phyloP scores from a whole-genome alignment of 176 grass and related monocot species.

The Rhipidocladum racemiflorum region DNA sequence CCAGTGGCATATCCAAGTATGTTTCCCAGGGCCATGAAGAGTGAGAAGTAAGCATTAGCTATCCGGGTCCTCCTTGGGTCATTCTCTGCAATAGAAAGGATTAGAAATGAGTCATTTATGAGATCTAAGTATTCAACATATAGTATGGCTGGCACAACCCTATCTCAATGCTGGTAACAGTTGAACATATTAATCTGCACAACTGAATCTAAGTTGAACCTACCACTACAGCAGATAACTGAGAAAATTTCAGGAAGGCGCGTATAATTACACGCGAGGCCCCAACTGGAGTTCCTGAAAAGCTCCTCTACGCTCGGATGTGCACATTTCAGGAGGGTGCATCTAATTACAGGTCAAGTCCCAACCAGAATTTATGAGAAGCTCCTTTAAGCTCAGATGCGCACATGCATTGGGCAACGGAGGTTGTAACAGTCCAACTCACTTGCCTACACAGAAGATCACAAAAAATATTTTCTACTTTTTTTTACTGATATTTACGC shows the following conservation, averaged over 20 bases:
- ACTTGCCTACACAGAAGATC: not conserved
- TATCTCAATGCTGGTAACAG: not conserved
- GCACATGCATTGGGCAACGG: not conserved
- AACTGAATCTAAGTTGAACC: not conserved
- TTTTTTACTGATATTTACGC: not conserved
- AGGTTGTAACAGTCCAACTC: not conserved
- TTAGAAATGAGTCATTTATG: not conserved
- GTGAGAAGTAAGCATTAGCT: slow-evolving; percentile 96
- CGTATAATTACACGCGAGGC: not conserved
- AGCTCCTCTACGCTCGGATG: not conserved
- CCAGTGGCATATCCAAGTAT: slow-evolving; percentile 86
- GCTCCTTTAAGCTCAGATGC: not conserved
- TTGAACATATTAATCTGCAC: not conserved
- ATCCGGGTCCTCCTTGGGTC: slow-evolving; percentile 78
- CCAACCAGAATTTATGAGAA: not conserved
- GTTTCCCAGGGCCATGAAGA: slow-evolving; percentile 96
- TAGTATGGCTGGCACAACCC: not conserved
- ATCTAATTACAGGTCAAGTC: not conserved
- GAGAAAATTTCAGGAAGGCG: not conserved
- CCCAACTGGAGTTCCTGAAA: not conserved
- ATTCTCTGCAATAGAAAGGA: slow-evolving; percentile 60
- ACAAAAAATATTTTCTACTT: not conserved
- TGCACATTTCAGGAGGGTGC: not conserved
- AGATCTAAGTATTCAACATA: not conserved
- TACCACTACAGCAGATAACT: not conserved